Base-by-base conservation (phyloP, 306 rosid species). In the Castanopsis chinensis region DNA sequence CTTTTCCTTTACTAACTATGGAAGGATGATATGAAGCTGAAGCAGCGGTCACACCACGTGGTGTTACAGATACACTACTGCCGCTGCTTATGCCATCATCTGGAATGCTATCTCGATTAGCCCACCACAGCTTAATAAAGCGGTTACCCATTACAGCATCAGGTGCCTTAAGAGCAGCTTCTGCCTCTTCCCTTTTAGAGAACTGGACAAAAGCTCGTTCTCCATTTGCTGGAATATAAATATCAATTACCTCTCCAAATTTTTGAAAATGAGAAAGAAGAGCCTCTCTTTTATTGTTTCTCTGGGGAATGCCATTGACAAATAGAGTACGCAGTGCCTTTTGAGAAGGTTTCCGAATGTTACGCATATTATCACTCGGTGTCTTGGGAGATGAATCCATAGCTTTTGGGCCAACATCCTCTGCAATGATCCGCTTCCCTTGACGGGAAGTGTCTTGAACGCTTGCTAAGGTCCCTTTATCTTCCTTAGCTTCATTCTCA, bases 71-170 rank as follows among this genome's bases (percentile, higher is more conserved):
- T 59, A 77, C 85, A 79, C 87, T 87, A 76, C 82, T 87, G 79
- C 87, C 74, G 69, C 83, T 78, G 79, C 84, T 80, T 77, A 75
- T 52, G 71, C 81, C 82, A 83, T 90, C 94, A 84, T 86, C 94
- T n/a, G 81, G 94, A 89, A 96, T 81, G 71, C 88, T 91, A 87
- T 96, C 99, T 72, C 99, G 98, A 84, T 96, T 96, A 73, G 99
- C 99, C 99, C 99, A 96, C 93, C 91, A 96, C 68, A 96, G 88
- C 89, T 87, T 93, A 86, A 96, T 91, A 85, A 96, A 96, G 77
- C 99, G 98, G 82, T 96, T 96, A 77, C 98, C 99, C 99, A 96
- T 90, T 56, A 96, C 96, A 41, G 99, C 99, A 83, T 96, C 98
- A 19, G 99, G 98, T 63, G 99, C 89, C 87, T 76, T 90, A 56